Base-by-base conservation (phyloP, 768 basidiomycete species). In the Artomyces pyxidatus region DNA sequence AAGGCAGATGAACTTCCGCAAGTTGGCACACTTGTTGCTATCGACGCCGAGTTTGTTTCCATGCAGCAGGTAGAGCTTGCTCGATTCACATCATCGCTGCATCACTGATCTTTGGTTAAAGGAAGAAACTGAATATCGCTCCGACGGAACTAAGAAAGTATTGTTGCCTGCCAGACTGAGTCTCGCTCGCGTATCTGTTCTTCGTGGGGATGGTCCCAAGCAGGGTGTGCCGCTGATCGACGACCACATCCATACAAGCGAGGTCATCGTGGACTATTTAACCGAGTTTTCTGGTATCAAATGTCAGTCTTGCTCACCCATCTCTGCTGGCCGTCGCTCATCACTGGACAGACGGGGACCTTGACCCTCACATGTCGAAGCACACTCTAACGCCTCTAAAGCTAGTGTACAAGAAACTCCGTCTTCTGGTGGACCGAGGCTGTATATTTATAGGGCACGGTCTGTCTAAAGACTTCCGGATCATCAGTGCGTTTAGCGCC, bases 371-470 rank as follows among this genome's bases (percentile, higher is more conserved):
- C 48, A 68, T 80, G 32, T 94, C 94, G 2, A 78, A 76, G 6
- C 80, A 96, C 62, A 96, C 94, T 0, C 72, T 98, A 40, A 96
- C 95, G 1, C 95, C 96, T 0, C 70, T 97, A 50, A 99, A 99
- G 61, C 77, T 95, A n/a, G 96, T 93, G 2, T 99, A 98, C 71
- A 98, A 98, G 74, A 99, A 99, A 63, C 71, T 99, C 11, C 81
- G 96, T 2, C 66, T 94, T 17, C 73, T 98, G 4, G 93, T 98
- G 17, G 96, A 99, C 63, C 75, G 85, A 21, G 93, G 94, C 5
- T 99, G 96, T 61, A 87, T 92, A 50, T 99, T 99, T 63, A 86
- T 98, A 48, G 96, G 96, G 1, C 96, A 99, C 59, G 96, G 96
- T 5, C 77, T 99, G 16, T 86, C 91, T 14, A 97, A 98, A 62